Percentiles rank a stretch among this genome's conserved stretches.
phyloP scores from a whole-genome alignment of 768 basidiomycete species.

The Gautieria morchelliformis region DNA sequence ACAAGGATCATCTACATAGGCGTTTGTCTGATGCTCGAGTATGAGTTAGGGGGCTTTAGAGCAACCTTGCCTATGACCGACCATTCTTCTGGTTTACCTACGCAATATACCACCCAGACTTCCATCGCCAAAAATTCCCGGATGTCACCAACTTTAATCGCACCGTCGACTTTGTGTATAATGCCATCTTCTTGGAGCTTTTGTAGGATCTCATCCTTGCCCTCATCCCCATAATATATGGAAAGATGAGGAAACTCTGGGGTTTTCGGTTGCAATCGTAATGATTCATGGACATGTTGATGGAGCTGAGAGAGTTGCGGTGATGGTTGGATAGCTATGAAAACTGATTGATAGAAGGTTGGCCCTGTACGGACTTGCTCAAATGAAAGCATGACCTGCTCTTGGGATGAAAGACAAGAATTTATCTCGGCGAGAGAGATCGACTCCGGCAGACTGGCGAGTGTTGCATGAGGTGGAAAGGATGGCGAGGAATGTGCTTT shows the following conservation, averaged over 20 bases:
- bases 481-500: slow-evolving; percentile 25
- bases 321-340: slow-evolving; percentile 39
- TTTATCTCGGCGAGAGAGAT: slow-evolving; percentile 18
- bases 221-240: slow-evolving; percentile 60
- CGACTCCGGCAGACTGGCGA: slow-evolving; percentile 34
- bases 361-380: slow-evolving; percentile 44
- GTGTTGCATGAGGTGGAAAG: slow-evolving; percentile 66
- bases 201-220: slow-evolving; percentile 43
- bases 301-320: slow-evolving; percentile 41
- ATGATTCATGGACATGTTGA: slow-evolving; percentile 29
- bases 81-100: slow-evolving; percentile 55
- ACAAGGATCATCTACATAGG: too few relatives aligned
- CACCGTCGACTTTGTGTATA: slow-evolving; percentile 16
- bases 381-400: slow-evolving; percentile 37
- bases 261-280: slow-evolving; percentile 35
- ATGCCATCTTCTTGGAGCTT: slow-evolving; percentile 30
- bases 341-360: slow-evolving; percentile 66
- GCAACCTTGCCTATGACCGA: slow-evolving; percentile 32
- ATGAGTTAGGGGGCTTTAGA: too few relatives aligned
- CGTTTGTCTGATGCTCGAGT: too few relatives aligned
- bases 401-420: slow-evolving; percentile 29
- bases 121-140: slow-evolving; percentile 36
- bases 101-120: slow-evolving; percentile 52
- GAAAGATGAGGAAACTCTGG: slow-evolving; percentile 67
- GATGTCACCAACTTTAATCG: slow-evolving; percentile 16